Conservation (phyloP, 2,329 filamentous ascomycete genomes). For the Epichloe amarillans region DNA sequence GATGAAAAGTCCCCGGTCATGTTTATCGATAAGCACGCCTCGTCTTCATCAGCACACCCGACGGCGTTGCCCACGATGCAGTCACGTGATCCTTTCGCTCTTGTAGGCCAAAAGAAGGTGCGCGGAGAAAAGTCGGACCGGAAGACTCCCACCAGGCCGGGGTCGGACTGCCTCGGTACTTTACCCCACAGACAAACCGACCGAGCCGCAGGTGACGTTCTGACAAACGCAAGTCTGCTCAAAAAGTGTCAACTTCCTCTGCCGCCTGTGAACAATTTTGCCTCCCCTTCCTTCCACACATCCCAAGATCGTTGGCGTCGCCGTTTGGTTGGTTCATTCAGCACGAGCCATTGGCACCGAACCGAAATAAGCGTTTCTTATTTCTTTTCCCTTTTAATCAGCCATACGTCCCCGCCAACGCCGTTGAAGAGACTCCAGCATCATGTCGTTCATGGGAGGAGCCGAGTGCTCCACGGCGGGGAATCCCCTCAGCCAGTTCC, state of each 20-base stretch:
- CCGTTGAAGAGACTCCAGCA: slow-evolving; percentile 9
- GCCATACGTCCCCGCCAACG: not conserved
- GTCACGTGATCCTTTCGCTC: slow-evolving; percentile 19
- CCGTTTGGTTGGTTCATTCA: not conserved
- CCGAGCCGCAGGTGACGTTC: slow-evolving; percentile 9
- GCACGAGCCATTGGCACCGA: not conserved
- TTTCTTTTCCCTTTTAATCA: not conserved
- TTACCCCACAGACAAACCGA: slow-evolving; percentile 8
- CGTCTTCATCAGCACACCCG: not conserved
- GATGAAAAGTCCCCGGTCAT: not conserved
- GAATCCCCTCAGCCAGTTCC: slow-evolving; percentile 96
- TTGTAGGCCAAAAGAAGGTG: too few species aligned
- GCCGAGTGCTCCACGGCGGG: slow-evolving; percentile 93
- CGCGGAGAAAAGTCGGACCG: too few species aligned
- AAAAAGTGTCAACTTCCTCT: not conserved
- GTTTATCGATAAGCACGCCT: slow-evolving; percentile 21
- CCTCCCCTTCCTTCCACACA: not conserved
- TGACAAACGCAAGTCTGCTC: slow-evolving; percentile 3
- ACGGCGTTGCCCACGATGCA: slow-evolving; percentile 13
- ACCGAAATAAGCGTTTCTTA: too few species aligned
- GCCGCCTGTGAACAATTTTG: not conserved
- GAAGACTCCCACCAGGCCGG: not conserved
- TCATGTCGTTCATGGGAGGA: slow-evolving; percentile 90
- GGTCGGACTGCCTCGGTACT: slow-evolving; percentile 11
- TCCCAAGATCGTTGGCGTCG: not conserved